Evolutionary conservation across 805 yeast species (phyloP).

Genomic region (Candida endomychidarum): DNA sequence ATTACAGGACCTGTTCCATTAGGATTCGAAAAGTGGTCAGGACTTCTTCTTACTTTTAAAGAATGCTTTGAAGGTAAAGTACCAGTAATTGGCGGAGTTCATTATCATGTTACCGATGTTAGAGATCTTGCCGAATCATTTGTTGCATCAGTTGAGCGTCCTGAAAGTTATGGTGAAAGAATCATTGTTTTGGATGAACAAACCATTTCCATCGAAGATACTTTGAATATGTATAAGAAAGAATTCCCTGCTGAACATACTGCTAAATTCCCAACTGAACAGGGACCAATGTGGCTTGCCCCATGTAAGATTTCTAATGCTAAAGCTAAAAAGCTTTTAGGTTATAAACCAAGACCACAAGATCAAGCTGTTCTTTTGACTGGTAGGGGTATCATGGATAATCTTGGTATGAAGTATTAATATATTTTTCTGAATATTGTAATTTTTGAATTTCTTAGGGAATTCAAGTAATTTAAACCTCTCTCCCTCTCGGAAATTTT

Average conservation of each 20-base stretch:
- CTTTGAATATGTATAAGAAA: not conserved
- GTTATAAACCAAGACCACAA: constrained; percentile 1
- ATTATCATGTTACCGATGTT: constrained; percentile 9
- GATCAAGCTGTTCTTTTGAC: not conserved
- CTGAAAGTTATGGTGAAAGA: constrained; percentile 10
- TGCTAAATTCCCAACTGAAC: constrained; percentile 6
- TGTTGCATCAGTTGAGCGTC: constrained; percentile 1
- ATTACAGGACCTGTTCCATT: constrained; percentile 13
- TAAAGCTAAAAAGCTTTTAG: constrained; percentile 3
- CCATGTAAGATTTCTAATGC: not conserved
- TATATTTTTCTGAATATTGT: not conserved
- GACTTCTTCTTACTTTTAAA: not conserved
- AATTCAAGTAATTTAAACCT: no score
- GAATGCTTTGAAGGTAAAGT: not conserved
- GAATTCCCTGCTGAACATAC: constrained; percentile 4
- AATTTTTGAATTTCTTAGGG: no score
- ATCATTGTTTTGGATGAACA: constrained; percentile 3
- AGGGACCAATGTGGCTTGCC: not conserved
- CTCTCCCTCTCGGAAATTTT: no score
- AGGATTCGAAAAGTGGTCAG: constrained; percentile 8
- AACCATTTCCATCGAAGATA: not conserved
- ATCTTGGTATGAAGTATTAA: not conserved
- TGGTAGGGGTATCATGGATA: not conserved
- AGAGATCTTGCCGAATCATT: constrained; percentile 10
- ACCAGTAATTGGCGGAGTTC: not conserved